These are phyloP conservation scores for Perkinsus olseni DNA, from an alignment of 169 alveolate species.

Conservation along the genomic window DNA sequence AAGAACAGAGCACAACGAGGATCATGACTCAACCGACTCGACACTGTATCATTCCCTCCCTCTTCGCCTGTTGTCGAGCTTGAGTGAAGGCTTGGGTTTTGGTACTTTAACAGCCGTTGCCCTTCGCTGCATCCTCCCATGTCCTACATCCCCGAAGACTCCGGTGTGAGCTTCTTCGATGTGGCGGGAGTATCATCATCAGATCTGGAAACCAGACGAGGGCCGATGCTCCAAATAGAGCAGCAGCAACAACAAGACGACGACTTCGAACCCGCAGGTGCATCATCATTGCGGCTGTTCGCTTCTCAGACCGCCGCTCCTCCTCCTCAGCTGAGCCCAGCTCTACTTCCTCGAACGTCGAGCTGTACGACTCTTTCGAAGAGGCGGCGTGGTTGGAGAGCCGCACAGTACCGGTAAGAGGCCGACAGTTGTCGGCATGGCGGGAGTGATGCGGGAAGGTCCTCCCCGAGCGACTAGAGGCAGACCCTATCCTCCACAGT, in stretches of 20 bases:
- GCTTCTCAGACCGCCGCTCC: not conserved
- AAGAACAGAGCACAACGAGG: not conserved
- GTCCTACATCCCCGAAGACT: not conserved
- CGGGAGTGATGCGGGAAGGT: not conserved
- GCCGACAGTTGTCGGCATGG: not conserved
- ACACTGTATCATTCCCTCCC: not conserved
- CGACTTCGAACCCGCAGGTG: not conserved
- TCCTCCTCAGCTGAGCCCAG: not conserved
- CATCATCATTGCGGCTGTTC: not conserved
- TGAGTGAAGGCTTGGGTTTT: too few relatives aligned
- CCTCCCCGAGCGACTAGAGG: not conserved
- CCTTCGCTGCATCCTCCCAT: too few relatives aligned
- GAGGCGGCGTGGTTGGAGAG: not conserved
- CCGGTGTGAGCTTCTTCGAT: slow-evolving; percentile 2
- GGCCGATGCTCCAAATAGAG: not conserved
- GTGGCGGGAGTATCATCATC: not conserved
- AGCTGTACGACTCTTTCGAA: not conserved
- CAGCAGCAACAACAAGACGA: not conserved
- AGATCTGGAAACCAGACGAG: not conserved
- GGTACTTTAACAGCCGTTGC: too few relatives aligned
- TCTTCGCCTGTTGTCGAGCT: not conserved
- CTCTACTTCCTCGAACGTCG: not conserved
- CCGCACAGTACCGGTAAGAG: not conserved
- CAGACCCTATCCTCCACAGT: not conserved
- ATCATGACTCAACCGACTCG: not conserved